Conservation (phyloP, 495 filamentous ascomycete species). For the Penicillium goetzii region DNA sequence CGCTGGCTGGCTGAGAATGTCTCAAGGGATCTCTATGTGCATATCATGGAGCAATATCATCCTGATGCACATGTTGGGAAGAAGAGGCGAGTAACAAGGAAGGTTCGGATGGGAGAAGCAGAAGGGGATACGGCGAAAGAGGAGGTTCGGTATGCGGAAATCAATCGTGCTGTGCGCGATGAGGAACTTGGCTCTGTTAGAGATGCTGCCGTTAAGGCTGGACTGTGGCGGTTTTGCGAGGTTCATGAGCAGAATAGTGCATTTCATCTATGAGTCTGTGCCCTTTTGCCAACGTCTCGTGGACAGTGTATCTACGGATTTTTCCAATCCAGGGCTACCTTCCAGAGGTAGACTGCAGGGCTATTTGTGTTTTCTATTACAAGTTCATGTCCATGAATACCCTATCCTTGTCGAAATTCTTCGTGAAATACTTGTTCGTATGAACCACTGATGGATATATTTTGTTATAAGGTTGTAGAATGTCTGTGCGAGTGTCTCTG, state of each 20-base stretch:
- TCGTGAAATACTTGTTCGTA: no score
- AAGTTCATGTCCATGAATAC: no score
- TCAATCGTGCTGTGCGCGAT: slow-evolving; percentile 68
- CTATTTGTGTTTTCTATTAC: no score
- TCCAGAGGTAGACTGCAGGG: no score
- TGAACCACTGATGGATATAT: no score
- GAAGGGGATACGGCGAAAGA: slow-evolving; percentile 22
- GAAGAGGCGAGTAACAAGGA: slow-evolving; percentile 42
- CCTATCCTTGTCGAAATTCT: no score
- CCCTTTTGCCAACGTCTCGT: neutral
- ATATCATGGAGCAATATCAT: slow-evolving; percentile 80
- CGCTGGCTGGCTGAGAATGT: slow-evolving; percentile 68
- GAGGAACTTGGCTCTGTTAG: slow-evolving; percentile 65
- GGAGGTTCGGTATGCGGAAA: slow-evolving; percentile 71
- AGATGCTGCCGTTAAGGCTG: slow-evolving; percentile 66
- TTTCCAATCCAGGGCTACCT: no score
- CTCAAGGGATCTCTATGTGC: slow-evolving; percentile 68
- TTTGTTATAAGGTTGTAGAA: no score
- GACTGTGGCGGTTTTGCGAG: slow-evolving; percentile 76
- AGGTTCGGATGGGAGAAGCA: slow-evolving; percentile 17
- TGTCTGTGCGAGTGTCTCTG: no score
- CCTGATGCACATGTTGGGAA: slow-evolving; percentile 78
- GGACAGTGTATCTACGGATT: neutral
- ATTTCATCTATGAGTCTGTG: slow-evolving; percentile 60
- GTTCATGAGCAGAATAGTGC: slow-evolving; percentile 64